Percentiles rank a stretch among this genome's conserved stretches.
phyloP scores from a whole-genome alignment of 495 filamentous ascomycete species.

The Tuber indicum region DNA sequence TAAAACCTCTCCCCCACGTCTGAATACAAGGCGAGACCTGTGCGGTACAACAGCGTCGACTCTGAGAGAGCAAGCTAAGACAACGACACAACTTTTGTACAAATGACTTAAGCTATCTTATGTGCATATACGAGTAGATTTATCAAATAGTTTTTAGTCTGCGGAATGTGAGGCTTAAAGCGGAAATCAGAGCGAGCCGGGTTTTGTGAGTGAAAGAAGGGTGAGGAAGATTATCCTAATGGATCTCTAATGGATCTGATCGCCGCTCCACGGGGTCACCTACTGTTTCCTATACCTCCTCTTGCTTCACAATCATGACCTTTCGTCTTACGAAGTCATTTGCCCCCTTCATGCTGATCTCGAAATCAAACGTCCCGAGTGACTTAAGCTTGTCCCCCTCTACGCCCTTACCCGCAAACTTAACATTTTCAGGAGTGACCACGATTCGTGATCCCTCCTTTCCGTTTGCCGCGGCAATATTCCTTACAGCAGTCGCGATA shows the following conservation, averaged over 20 bases:
- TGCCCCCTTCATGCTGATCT: conserved; percentile 51
- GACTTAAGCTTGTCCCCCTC: conserved; percentile 50
- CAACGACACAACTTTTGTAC: not conserved
- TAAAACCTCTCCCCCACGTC: conserved; percentile 33
- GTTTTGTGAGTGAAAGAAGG: not conserved
- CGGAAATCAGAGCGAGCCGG: not conserved
- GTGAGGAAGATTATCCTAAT: not conserved
- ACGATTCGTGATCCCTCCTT: conserved; percentile 50
- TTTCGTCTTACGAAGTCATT: conserved; percentile 45
- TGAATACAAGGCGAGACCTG: conserved; percentile 18
- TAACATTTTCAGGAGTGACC: conserved; percentile 50
- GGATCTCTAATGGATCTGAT: not conserved
- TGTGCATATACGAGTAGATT: not conserved
- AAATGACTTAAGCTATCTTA: not conserved
- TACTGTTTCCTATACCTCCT: conserved; percentile 18
- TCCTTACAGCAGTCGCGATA: conserved; percentile 48
- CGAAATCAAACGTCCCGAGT: conserved; percentile 52
- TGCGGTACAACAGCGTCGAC: not conserved
- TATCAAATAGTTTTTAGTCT: not conserved
- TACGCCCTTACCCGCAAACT: conserved; percentile 45
- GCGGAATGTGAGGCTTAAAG: not conserved
- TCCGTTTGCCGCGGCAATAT: conserved; percentile 46
- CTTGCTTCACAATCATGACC: conserved; percentile 45
- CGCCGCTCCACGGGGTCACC: not conserved
- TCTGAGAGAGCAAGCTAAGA: not conserved